phyloP scores from a whole-genome alignment of 2,329 filamentous ascomycete species.

The Diaporthe velutina region DNA sequence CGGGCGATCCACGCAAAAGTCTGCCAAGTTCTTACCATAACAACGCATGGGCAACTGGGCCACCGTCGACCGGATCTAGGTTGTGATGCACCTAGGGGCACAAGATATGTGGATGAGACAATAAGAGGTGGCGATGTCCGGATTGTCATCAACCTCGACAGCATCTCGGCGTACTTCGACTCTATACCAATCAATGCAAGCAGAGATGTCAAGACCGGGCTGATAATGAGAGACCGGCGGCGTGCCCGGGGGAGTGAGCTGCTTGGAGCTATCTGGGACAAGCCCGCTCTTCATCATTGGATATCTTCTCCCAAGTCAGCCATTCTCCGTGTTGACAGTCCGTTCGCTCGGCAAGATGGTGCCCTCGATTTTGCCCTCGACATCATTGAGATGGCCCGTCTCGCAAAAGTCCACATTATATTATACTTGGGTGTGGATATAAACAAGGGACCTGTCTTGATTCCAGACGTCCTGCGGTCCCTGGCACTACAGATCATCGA shows the following conservation, averaged over 20 bases:
- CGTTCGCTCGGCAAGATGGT: not conserved
- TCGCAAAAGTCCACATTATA: not conserved
- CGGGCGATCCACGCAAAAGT: not conserved
- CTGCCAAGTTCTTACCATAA: not conserved
- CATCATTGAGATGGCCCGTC: not conserved
- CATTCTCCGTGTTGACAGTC: not conserved
- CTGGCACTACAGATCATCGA: not conserved
- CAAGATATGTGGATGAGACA: not conserved
- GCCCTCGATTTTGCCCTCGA: not conserved
- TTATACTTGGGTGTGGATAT: not conserved
- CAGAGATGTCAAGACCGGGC: not conserved
- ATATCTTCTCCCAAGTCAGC: not conserved
- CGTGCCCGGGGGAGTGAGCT: not conserved
- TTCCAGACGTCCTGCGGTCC: not conserved
- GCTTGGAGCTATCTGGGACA: not conserved
- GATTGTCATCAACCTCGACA: not conserved
- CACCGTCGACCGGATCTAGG: not conserved
- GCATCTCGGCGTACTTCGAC: not conserved
- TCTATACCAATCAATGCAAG: not conserved
- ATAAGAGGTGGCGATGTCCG: not conserved
- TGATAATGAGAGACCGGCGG: not conserved
- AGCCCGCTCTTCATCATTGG: not conserved
- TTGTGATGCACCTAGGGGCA: not conserved
- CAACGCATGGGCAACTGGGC: not conserved
- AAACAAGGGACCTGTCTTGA: not conserved